A percentile compares a stretch with the other conserved stretches of the same genome.
phyloP scores from a whole-genome alignment of 495 filamentous ascomycete genomes.

The Parathielavia appendiculata region DNA sequence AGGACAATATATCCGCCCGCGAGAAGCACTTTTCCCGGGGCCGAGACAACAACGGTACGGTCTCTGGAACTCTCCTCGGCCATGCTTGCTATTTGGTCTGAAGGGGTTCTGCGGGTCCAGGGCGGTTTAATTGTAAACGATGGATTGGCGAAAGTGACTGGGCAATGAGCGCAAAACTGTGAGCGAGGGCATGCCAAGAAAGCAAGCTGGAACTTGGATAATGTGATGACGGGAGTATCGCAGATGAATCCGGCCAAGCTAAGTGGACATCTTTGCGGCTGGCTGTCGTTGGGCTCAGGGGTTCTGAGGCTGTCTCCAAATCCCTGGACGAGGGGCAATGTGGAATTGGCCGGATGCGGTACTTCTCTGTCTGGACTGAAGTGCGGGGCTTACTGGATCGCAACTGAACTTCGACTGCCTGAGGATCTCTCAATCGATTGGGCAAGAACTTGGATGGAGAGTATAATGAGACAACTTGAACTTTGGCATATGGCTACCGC shows the following conservation, averaged over 20 bases:
- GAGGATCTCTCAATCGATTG: too few relatives aligned
- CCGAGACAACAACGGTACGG: constrained; percentile 62
- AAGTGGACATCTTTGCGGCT: neutral
- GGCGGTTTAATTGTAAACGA: neutral
- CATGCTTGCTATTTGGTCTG: neutral
- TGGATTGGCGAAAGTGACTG: neutral
- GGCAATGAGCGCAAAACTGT: too few relatives aligned
- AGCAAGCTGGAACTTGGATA: too few relatives aligned
- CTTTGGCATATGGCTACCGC: too few relatives aligned
- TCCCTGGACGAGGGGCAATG: neutral
- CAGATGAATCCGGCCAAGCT: too few relatives aligned
- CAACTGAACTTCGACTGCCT: neutral
- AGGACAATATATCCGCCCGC: constrained; percentile 94
- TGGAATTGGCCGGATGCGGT: constrained; percentile 2
- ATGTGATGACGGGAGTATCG: too few relatives aligned
- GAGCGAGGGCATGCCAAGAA: too few relatives aligned
- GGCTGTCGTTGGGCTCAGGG: neutral
- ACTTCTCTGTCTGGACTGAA: neutral
- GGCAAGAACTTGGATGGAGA: too few relatives aligned
- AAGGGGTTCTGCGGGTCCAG: neutral
- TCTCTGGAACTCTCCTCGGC: neutral
- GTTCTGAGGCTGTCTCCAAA: neutral
- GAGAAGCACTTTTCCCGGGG: constrained; percentile 92
- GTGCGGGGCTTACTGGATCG: neutral
- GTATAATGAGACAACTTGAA: too few relatives aligned